Conservation (phyloP, 2,329 filamentous ascomycete genomes). For the Aureobasidium sp. region DNA sequence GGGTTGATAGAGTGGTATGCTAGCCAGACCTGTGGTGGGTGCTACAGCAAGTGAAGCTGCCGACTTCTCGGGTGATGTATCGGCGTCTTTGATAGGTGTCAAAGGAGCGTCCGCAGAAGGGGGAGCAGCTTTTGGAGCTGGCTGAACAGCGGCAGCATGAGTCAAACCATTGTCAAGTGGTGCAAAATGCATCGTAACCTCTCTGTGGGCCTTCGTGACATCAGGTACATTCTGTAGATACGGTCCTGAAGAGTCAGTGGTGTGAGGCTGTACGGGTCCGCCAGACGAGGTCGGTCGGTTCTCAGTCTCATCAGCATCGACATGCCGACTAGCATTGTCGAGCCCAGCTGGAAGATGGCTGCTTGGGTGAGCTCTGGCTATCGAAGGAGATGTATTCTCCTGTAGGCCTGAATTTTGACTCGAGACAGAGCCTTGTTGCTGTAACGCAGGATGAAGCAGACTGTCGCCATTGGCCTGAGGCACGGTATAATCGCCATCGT, state of each 20-base stretch:
- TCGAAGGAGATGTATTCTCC: background rate
- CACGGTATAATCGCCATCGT: constrained; percentile 11
- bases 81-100: background rate
- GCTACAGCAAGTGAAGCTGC: constrained; percentile 15
- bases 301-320: background rate
- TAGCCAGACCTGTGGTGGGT: constrained; percentile 7
- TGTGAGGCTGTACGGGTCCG: constrained; percentile 5
- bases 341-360: background rate
- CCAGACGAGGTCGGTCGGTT: background rate
- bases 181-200: background rate
- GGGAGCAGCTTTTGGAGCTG: too few relatives aligned
- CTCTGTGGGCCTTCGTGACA: background rate
- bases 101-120: background rate
- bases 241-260: background rate
- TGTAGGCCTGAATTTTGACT: background rate
- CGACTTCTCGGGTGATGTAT: constrained; percentile 7
- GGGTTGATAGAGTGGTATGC: constrained; percentile 12
- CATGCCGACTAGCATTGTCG: background rate
- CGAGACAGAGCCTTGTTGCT: background rate
- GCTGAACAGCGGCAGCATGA: background rate
- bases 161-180: background rate
- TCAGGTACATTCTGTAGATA: background rate
- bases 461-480: background rate
- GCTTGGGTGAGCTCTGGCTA: background rate
- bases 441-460: constrained; percentile 13